Percentiles rank a stretch among this genome's conserved stretches.
Evolutionary conservation across 345 rosid species (phyloP).

Genomic region (Trapa incisa): DNA sequence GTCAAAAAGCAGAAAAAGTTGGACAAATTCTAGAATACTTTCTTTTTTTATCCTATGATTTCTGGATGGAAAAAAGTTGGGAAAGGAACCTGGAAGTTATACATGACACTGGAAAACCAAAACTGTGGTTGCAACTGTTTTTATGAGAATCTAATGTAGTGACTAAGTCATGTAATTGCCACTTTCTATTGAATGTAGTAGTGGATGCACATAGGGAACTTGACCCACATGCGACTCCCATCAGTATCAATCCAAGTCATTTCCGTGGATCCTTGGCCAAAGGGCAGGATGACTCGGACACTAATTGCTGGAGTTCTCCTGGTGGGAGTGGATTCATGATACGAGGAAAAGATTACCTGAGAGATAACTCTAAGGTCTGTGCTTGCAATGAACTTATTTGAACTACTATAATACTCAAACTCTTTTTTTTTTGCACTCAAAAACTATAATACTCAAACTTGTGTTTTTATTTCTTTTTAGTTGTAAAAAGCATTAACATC

Average conservation of each 20-base stretch:
- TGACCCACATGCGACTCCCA: slow-evolving; percentile 39
- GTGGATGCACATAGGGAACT: slow-evolving; percentile 48
- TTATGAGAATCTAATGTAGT: neutral
- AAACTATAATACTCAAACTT: too few relatives aligned
- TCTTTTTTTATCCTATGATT: too few relatives aligned
- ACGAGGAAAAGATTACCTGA: slow-evolving; percentile 83
- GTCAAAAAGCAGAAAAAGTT: neutral
- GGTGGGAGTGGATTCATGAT: slow-evolving; percentile 84
- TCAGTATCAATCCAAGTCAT: slow-evolving; percentile 39
- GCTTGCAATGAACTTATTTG: neutral
- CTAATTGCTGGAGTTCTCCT: slow-evolving; percentile 87
- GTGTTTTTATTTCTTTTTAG: too few relatives aligned
- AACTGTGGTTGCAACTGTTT: neutral
- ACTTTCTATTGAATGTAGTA: slow-evolving; percentile 25
- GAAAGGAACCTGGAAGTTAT: neutral
- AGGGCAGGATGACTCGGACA: slow-evolving; percentile 50
- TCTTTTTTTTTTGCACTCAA: too few relatives aligned
- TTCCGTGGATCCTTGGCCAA: slow-evolving; percentile 51
- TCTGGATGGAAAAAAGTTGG: neutral
- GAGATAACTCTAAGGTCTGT: slow-evolving; percentile 68
- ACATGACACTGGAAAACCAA: neutral
- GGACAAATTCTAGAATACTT: neutral
- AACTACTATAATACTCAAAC: too few relatives aligned
- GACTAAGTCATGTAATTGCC: neutral
- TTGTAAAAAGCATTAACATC: too few relatives aligned